A percentile compares a stretch with the other conserved stretches of the same genome.
phyloP scores from a whole-genome alignment of 306 rosid species.

The Vigna mungo region DNA sequence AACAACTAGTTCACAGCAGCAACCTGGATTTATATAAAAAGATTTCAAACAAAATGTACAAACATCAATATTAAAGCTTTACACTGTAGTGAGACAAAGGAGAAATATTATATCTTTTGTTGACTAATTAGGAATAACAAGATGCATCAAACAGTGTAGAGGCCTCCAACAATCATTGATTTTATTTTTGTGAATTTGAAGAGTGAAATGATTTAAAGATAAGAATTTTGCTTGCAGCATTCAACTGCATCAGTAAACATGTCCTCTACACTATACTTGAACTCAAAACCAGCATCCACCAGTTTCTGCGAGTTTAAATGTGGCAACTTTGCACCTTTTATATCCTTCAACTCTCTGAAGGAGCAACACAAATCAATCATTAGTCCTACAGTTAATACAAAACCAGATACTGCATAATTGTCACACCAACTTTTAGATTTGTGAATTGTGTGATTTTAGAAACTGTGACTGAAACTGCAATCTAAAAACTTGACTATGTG shows the following conservation, averaged over 20 bases:
- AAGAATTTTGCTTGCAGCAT: slow-evolving; percentile 45
- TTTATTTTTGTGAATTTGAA: background rate
- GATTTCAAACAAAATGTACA: background rate
- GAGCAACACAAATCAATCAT: background rate
- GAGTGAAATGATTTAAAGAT: slow-evolving; percentile 19
- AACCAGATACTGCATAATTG: background rate
- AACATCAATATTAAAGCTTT: background rate
- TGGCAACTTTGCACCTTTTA: slow-evolving; percentile 33
- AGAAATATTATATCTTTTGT: background rate
- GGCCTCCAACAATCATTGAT: background rate
- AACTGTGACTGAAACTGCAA: background rate
- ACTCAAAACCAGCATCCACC: slow-evolving; percentile 57
- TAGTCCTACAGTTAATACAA: background rate
- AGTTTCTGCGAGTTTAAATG: slow-evolving; percentile 58
- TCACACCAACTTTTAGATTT: background rate
- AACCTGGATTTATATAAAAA: too few species aligned
- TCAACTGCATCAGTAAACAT: slow-evolving; percentile 58
- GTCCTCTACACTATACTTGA: slow-evolving; percentile 57
- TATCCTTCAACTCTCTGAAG: slow-evolving; percentile 47
- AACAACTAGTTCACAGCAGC: too few species aligned
- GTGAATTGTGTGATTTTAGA: background rate
- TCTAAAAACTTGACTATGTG: background rate
- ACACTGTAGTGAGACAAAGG: background rate
- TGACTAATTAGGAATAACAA: background rate
- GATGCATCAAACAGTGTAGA: background rate